A percentile compares a stretch with the other conserved stretches of the same genome.
phyloP scores from a whole-genome alignment of 257 asterid species.

The Petunia secreta region DNA sequence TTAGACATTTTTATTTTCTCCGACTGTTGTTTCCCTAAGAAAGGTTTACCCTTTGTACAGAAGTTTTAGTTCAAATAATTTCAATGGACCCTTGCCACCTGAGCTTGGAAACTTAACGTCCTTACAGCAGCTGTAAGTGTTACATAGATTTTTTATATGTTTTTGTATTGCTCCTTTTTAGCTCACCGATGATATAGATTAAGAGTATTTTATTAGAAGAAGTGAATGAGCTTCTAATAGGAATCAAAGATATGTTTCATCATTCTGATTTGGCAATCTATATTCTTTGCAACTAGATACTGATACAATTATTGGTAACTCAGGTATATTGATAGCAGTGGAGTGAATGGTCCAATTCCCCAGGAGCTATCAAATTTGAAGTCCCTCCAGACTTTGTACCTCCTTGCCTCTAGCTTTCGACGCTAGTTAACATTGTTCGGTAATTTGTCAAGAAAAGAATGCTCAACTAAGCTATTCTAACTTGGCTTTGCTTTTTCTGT shows the following conservation, averaged over 20 bases:
- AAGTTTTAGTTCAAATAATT: slow-evolving; percentile 63
- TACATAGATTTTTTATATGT: neutral
- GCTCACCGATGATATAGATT: neutral
- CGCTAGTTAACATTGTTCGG: neutral
- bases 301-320: slow-evolving; percentile 22
- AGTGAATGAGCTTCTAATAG: neutral
- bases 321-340: slow-evolving; percentile 75
- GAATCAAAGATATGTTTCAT: neutral
- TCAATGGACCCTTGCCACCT: slow-evolving; percentile 53
- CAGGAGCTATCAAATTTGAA: slow-evolving; percentile 51
- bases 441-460: slow-evolving; percentile 15
- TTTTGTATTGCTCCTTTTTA: slow-evolving; percentile 14
- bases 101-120: slow-evolving; percentile 51
- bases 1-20: neutral
- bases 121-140: slow-evolving; percentile 55
- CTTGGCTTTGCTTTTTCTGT: slow-evolving; percentile 24
- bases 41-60: slow-evolving; percentile 37
- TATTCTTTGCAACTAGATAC: neutral
- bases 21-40: neutral
- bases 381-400: slow-evolving; percentile 51
- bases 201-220: neutral
- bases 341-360: slow-evolving; percentile 67
- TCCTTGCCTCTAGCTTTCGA: slow-evolving; percentile 5
- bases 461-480: neutral
- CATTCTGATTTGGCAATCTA: neutral